Evolutionary conservation across 2,329 filamentous ascomycete genomes (phyloP), one percentile per base, ranked within the genome.

Genomic region (Piedraia hortae): DNA sequence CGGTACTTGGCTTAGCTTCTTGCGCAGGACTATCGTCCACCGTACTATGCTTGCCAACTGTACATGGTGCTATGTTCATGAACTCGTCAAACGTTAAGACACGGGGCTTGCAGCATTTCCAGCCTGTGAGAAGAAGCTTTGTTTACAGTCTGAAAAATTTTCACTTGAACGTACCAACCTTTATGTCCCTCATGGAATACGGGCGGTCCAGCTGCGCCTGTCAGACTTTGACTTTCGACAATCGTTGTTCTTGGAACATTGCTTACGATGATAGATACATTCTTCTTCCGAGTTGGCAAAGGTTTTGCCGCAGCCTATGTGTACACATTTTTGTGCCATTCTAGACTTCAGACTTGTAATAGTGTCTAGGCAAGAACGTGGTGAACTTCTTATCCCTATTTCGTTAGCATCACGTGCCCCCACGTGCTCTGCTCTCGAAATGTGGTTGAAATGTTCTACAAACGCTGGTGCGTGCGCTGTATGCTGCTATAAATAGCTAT

Each of bases 11-110:
- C 10, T 26, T 21, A 17, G 34, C 28, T 16, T 34, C 31, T 10
- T 31, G 28, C 4, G 30, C 46, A 10, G 66, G 56, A 4, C 60
- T 62, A 36, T 68, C 62, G 32, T 91, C 82, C 29, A 85, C 72
- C 7, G 75, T 78, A 27, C 74, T 85, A 53, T 97, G 85, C 38
- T 69, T 80, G 39, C 85, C 85, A 7, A 68, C 73, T 12, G 85
- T 90, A 57, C 85, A 97, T 16, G 85, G 82, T 21, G 73, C 56
- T 36, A 97, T 93, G 28, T 56, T 47, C 47, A 97, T 74, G 56
- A 97, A 97, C 51, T 97, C 85, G 50, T 97, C 85, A 44, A 97
- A 97, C 27, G 78, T 91, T 37, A 97, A 57, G 37, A 93, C 78
- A 39, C 85, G 72, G 26, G 80, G 71, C 51, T 91, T 93, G 62